Conservation (phyloP, 2,329 filamentous ascomycete species). For the Scleromitrula shiraiana region DNA sequence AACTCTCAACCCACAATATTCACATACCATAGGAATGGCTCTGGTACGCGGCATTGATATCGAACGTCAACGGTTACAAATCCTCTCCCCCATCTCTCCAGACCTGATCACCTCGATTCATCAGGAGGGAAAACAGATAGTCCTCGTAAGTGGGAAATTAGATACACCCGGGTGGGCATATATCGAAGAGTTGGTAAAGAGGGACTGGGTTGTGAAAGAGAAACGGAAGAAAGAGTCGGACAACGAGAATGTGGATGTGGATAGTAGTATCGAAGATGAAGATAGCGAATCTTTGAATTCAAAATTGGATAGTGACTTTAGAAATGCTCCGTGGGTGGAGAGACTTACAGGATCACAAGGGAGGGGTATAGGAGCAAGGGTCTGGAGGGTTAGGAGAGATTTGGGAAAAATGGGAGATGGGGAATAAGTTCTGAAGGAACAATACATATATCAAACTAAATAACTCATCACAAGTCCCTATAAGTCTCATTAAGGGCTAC, state of each 20-base stretch:
- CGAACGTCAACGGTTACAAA: slow-evolving; percentile 44
- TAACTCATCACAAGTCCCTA: too few species aligned
- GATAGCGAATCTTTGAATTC: not conserved
- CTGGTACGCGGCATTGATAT: slow-evolving; percentile 64
- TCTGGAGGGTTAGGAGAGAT: slow-evolving; percentile 58
- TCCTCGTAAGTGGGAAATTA: slow-evolving; percentile 60
- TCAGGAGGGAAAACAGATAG: slow-evolving; percentile 40
- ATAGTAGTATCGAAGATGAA: not conserved
- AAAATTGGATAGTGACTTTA: slow-evolving; percentile 16
- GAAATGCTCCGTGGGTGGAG: slow-evolving; percentile 51
- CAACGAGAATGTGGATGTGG: not conserved
- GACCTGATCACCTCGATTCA: slow-evolving; percentile 35
- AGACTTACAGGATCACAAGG: slow-evolving; percentile 46
- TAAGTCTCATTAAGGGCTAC: too few species aligned
- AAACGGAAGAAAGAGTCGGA: slow-evolving; percentile 3
- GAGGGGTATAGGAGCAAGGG: slow-evolving; percentile 48
- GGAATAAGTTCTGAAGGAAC: not conserved
- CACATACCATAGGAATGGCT: slow-evolving; percentile 53
- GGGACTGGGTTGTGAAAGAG: slow-evolving; percentile 12
- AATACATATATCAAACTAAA: too few species aligned
- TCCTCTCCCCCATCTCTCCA: slow-evolving; percentile 53
- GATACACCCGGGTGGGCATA: slow-evolving; percentile 65
- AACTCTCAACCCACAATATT: slow-evolving; percentile 51
- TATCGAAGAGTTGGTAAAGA: slow-evolving; percentile 49
- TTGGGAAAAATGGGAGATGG: slow-evolving; percentile 36